A percentile compares a stretch with the other conserved stretches of the same genome.
Evolutionary conservation across 768 basidiomycete genomes (phyloP).

Genomic region (Tulasnella sp.): DNA sequence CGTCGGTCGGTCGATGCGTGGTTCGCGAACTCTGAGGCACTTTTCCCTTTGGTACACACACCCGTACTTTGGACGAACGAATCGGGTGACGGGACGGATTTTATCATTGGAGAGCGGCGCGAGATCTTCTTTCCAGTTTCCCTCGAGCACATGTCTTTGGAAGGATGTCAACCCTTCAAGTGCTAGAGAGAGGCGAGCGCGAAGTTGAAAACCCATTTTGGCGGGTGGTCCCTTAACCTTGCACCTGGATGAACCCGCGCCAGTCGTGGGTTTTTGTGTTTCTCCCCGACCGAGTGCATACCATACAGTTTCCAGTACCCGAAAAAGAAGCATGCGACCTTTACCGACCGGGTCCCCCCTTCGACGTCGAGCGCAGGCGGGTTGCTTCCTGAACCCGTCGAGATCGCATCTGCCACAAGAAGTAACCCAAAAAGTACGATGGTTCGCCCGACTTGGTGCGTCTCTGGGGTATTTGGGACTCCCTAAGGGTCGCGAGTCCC

Average conservation of each 20-base stretch:
- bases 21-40: no score
- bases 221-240: neutral
- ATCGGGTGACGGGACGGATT: neutral
- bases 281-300: no score
- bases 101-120: no score
- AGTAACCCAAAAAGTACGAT: neutral
- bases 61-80: neutral
- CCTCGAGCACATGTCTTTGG: neutral
- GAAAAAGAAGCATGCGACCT: no score
- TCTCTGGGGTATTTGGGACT: neutral
- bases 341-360: no score
- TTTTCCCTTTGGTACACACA: no score
- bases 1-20: neutral
- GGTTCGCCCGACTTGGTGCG: neutral
- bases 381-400: neutral
- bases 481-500: neutral
- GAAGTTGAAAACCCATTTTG: neutral
- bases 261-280: no score
- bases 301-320: no score
- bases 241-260: no score
- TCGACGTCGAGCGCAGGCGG: neutral
- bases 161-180: neutral
- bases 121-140: neutral
- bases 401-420: neutral
- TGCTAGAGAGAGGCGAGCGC: no score